These are phyloP conservation scores for Prunus salicina DNA, from an alignment of 306 rosid genomes.

Conservation along the genomic window DNA sequence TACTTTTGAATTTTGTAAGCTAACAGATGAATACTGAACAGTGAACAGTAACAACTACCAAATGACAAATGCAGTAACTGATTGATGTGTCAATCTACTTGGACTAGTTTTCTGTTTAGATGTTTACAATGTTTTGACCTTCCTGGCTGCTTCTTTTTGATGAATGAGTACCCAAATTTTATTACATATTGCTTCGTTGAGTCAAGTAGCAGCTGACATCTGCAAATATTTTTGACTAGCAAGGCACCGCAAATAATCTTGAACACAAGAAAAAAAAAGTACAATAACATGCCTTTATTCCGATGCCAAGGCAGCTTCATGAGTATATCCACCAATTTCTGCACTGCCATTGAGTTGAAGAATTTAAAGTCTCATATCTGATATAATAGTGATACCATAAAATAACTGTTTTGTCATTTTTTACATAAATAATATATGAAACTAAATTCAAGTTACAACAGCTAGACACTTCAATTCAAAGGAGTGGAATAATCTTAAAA, in stretches of 20 bases:
- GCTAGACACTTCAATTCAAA: too few relatives aligned
- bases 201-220: not conserved
- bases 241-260: not conserved
- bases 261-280: too few relatives aligned
- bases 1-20: not conserved
- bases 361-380: not conserved
- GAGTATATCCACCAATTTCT: too few relatives aligned
- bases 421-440: too few relatives aligned
- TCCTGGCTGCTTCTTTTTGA: not conserved
- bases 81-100: not conserved
- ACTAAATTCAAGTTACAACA: too few relatives aligned
- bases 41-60: not conserved
- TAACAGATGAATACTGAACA: not conserved
- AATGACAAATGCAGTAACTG: not conserved
- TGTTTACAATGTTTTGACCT: not conserved
- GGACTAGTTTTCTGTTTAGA: not conserved
- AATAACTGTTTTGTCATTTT: too few relatives aligned
- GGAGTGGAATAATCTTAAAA: too few relatives aligned
- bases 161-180: not conserved
- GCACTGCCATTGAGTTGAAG: too few relatives aligned
- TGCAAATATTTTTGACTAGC: not conserved
- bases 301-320: not conserved
- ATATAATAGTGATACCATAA: too few relatives aligned
- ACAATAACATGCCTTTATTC: not conserved
- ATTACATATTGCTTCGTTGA: not conserved